These are phyloP conservation scores for Amniculicola lignicola DNA, from an alignment of 495 filamentous ascomycete genomes.

Conservation along the genomic window DNA sequence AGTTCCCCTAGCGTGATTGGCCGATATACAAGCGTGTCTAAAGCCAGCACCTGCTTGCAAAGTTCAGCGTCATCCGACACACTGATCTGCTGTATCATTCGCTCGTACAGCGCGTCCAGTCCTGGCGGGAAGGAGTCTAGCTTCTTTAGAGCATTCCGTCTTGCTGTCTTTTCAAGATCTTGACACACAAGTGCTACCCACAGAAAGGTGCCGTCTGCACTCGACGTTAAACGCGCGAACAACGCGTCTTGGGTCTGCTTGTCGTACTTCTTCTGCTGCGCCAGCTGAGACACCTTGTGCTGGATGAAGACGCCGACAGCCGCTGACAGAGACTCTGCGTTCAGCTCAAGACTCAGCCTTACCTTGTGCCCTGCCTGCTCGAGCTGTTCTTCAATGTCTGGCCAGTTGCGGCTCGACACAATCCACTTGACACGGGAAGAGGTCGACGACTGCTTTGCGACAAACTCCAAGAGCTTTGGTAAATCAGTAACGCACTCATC, in stretches of 20 bases:
- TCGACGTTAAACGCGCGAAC: constrained; percentile 15
- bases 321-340: constrained; percentile 6
- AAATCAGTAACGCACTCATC: constrained; percentile 11
- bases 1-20: constrained; percentile 4
- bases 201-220: constrained; percentile 33
- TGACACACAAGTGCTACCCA: constrained; percentile 29
- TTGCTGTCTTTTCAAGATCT: constrained; percentile 13
- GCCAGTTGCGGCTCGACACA: constrained; percentile 14
- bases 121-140: constrained; percentile 33
- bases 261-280: constrained; percentile 30
- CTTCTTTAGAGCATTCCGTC: not conserved
- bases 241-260: constrained; percentile 2
- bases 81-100: constrained; percentile 38
- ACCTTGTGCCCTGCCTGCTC: constrained; percentile 4
- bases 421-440: constrained; percentile 18
- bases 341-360: constrained; percentile 12
- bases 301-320: constrained; percentile 7
- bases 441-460: constrained; percentile 1
- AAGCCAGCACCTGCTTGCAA: constrained; percentile 4
- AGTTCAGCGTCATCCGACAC: constrained; percentile 34
- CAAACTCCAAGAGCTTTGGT: constrained; percentile 12
- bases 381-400: constrained; percentile 6
- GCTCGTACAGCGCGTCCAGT: constrained; percentile 37
- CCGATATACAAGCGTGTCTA: constrained; percentile 4
- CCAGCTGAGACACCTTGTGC: constrained; percentile 1